A percentile compares a stretch with the other conserved stretches of the same genome.
phyloP scores from a whole-genome alignment of 1,139 yeast species.

The Geotrichum candidum region DNA sequence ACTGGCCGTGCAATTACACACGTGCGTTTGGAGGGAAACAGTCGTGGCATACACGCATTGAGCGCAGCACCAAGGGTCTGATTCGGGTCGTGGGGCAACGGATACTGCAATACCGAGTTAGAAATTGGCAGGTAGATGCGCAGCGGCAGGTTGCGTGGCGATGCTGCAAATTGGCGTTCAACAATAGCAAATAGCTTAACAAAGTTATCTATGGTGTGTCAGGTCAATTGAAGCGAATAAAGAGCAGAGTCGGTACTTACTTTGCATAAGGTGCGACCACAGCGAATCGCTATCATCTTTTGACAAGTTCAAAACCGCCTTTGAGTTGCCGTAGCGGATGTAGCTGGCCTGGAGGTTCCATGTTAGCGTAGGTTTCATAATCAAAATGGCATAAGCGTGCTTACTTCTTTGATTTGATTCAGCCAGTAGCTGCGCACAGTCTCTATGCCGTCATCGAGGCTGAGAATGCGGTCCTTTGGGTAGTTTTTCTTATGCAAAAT shows the following conservation, averaged over 20 bases:
- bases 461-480: slow-evolving; percentile 52
- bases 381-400: not conserved
- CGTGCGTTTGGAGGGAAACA: slow-evolving; percentile 37
- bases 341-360: slow-evolving; percentile 43
- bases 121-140: slow-evolving; percentile 51
- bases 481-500: slow-evolving; percentile 41
- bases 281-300: slow-evolving; percentile 51
- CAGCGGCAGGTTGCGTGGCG: slow-evolving; percentile 48
- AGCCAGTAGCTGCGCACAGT: slow-evolving; percentile 52
- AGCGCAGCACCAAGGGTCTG: slow-evolving; percentile 43
- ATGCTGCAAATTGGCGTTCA: slow-evolving; percentile 1
- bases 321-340: slow-evolving; percentile 66
- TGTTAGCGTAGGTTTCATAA: not conserved
- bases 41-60: slow-evolving; percentile 40
- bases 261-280: slow-evolving; percentile 38
- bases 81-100: slow-evolving; percentile 32
- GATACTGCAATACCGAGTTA: slow-evolving; percentile 45
- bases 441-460: slow-evolving; percentile 32
- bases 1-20: slow-evolving; percentile 42
- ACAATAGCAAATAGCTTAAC: not conserved
- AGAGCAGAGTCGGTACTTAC: not conserved
- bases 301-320: slow-evolving; percentile 67
- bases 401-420: slow-evolving; percentile 65
- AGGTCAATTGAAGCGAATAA: not conserved
- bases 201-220: not conserved